A percentile compares a stretch with the other conserved stretches of the same genome.
phyloP scores from a whole-genome alignment of 164 flowering plant genomes.

The Amborella trichopoda region DNA sequence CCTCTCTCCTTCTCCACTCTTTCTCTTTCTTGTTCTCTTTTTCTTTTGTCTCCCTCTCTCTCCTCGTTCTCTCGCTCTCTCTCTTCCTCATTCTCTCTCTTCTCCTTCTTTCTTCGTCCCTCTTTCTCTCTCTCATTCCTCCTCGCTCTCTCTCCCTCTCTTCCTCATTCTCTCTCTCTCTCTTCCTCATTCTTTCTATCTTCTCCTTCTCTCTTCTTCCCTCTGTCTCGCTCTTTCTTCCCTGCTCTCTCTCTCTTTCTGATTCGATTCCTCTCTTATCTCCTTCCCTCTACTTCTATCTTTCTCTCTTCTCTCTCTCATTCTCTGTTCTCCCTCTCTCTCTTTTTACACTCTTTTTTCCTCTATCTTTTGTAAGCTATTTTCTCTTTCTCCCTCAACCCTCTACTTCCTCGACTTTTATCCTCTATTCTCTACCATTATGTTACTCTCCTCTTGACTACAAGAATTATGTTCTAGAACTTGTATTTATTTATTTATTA shows the following conservation, averaged over 20 bases:
- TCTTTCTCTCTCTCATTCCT: not conserved
- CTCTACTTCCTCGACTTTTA: no score
- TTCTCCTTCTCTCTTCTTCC: not conserved
- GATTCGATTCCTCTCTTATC: not conserved
- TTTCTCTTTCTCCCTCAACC: no score
- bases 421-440: no score
- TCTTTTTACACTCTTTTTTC: not conserved
- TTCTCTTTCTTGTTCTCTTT: not conserved
- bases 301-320: not conserved
- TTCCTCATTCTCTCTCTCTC: not conserved
- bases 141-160: not conserved
- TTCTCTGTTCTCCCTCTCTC: not conserved
- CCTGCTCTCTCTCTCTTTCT: not conserved
- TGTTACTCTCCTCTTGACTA: no score
- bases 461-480: no score
- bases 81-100: not conserved
- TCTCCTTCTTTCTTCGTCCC: not conserved
- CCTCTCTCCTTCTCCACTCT: not conserved
- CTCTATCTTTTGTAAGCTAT: no score
- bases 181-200: not conserved
- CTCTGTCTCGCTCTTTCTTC: not conserved
- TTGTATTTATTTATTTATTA: no score
- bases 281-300: no score
- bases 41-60: not conserved
- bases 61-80: not conserved